These are phyloP conservation scores for Backusella morwellensis DNA, from an alignment of 192 early-diverging fungal species.

Conservation along the genomic window DNA sequence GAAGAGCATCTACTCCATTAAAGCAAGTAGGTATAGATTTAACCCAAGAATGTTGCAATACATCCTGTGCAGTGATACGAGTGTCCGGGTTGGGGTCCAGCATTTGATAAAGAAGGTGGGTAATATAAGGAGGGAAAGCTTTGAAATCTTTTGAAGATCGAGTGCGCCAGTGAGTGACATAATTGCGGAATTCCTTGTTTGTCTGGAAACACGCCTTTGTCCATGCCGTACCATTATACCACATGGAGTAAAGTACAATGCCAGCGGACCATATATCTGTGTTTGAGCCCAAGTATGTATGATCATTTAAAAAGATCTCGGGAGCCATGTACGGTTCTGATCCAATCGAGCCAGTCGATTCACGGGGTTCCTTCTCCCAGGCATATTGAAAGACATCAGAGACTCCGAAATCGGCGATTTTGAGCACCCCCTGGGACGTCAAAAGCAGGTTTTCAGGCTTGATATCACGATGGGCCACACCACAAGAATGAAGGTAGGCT, in stretches of 20 bases:
- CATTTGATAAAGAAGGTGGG: conserved; percentile 75
- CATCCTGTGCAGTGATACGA: conserved; percentile 65
- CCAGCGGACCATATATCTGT: conserved; percentile 92
- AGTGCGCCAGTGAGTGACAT: conserved; percentile 51
- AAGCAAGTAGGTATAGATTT: conserved; percentile 58
- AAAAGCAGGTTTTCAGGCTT: conserved; percentile 87
- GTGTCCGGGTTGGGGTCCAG: conserved; percentile 73
- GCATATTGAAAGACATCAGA: conserved; percentile 85
- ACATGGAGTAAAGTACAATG: conserved; percentile 85
- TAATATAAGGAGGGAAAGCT: conserved; percentile 54
- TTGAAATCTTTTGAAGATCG: conserved; percentile 71
- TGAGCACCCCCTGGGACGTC: conserved; percentile 70
- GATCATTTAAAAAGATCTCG: conserved; percentile 56
- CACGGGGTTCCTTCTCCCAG: conserved; percentile 66
- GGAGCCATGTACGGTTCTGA: conserved; percentile 96
- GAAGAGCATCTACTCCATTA: not conserved
- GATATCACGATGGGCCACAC: conserved; percentile 88
- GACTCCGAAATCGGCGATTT: conserved; percentile 97
- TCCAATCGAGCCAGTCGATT: conserved; percentile 82
- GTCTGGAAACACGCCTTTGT: conserved; percentile 49
- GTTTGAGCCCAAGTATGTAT: conserved; percentile 73
- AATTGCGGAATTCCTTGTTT: conserved; percentile 58
- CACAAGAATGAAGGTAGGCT: conserved; percentile 85
- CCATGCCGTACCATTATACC: conserved; percentile 70
- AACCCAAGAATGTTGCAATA: conserved; percentile 75